Base-by-base conservation (phyloP, 768 basidiomycete genomes). In the Sarcomyxa edulis region DNA sequence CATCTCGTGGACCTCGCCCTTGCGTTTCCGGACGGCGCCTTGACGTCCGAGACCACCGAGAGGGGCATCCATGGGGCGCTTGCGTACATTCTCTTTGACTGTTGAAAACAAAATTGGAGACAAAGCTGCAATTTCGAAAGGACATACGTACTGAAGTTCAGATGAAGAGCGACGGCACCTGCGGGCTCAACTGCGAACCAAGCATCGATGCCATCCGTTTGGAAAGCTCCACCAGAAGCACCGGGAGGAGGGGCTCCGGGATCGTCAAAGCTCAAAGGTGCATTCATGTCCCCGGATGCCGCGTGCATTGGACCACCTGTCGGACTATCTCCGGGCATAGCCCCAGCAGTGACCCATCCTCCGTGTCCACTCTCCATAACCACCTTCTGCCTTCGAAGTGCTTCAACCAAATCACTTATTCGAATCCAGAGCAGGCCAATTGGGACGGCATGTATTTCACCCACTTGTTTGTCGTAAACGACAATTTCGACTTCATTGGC, bases 31-130 rank as follows among this genome's bases (percentile, higher is more conserved):
- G 48, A 99, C 81, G 43, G 96, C 96, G 39, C 95, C 96, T 65
- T 97, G 95, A 58, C 96, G 92, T 35, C 95, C 96, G 27, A 99
- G 79, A 42, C 92, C 93, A 35, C 86, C 87, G 7, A 72, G 56
- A 8, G 81, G 81, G 4, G 79, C 87, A 52, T 99, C 96, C 44
- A 94, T 59, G n/a, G 94, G 92, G 27, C 96, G 84, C 58, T 95
- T 94, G 46, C 93, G 84, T 21, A 94, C 86, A 54, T 95, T 98
- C 62, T 97, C 93, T 66, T 99, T 99, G 64, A 96, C 96, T 99
- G 50, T 55, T 35, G 36, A 10, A 24, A 26, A 16, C 15, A 47
- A 21, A 43, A 38, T n/a, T n/a, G n/a, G n/a, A n/a, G n/a, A n/a
- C n/a, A n/a, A n/a, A n/a, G n/a, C n/a, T n/a, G n/a, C n/a, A 48